phyloP scores from a whole-genome alignment of 2,329 filamentous ascomycete species.

The Phialophora verrucosa region DNA sequence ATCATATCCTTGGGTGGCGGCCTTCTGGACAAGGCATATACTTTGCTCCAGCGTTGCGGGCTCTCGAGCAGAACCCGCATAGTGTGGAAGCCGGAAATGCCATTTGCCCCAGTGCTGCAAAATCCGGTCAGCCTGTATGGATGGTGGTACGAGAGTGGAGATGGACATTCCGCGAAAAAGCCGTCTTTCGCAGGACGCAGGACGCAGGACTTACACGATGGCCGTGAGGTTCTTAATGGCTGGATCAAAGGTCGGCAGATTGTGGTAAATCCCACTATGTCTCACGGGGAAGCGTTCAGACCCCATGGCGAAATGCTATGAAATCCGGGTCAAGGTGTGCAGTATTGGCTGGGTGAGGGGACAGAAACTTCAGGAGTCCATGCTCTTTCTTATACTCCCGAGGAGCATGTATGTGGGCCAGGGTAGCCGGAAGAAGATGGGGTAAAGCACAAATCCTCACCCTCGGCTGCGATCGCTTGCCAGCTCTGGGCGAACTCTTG shows the following conservation, averaged over 20 bases:
- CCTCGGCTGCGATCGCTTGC: conserved; percentile 4
- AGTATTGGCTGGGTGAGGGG: background rate
- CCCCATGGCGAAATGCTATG: conserved; percentile 34
- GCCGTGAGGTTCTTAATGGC: conserved; percentile 54
- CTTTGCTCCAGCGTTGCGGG: conserved; percentile 57
- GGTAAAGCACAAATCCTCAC: background rate
- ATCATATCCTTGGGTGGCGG: conserved; percentile 47
- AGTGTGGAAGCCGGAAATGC: conserved; percentile 60
- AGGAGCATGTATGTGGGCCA: background rate
- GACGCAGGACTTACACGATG: conserved; percentile 45
- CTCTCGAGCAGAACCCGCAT: conserved; percentile 55
- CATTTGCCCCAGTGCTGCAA: conserved; percentile 56
- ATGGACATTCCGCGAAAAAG: background rate
- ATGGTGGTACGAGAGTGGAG: background rate
- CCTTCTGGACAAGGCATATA: conserved; percentile 57
- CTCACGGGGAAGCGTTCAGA: conserved; percentile 38
- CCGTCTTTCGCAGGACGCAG: background rate
- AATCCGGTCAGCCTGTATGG: background rate
- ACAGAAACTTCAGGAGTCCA: background rate
- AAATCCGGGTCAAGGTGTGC: background rate
- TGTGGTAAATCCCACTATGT: conserved; percentile 56
- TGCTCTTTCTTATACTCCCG: background rate
- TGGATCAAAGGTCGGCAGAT: conserved; percentile 55
- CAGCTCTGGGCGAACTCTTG: background rate
- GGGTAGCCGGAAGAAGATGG: background rate